Conservation (phyloP, 306 rosid species). For the Cicer pinnatifidum region DNA sequence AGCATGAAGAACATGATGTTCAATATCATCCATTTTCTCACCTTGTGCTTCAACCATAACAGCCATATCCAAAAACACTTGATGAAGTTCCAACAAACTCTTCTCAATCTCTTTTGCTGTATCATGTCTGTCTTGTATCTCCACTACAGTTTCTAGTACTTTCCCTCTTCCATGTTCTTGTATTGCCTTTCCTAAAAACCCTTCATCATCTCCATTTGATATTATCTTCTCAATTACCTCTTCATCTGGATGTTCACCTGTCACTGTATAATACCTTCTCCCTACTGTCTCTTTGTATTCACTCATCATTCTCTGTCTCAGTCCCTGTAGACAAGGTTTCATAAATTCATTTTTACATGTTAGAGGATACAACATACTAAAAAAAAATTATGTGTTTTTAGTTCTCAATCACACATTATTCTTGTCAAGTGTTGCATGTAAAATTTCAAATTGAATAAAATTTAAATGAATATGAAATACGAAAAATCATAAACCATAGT, state of each 20-base stretch:
- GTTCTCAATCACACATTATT: too few relatives aligned
- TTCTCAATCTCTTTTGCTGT: slow-evolving; percentile 79
- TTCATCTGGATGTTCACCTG: slow-evolving; percentile 75
- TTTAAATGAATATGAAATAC: too few relatives aligned
- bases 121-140: slow-evolving; percentile 81
- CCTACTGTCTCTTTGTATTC: slow-evolving; percentile 86
- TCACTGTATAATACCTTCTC: slow-evolving; percentile 74
- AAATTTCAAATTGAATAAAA: too few relatives aligned
- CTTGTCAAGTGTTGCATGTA: too few relatives aligned
- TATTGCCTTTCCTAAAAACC: slow-evolving; percentile 63
- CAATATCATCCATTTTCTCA: slow-evolving; percentile 89
- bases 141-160: slow-evolving; percentile 82
- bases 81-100: slow-evolving; percentile 82
- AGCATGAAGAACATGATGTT: slow-evolving; percentile 81
- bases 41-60: slow-evolving; percentile 97
- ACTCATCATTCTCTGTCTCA: slow-evolving; percentile 79
- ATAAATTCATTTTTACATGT: neutral
- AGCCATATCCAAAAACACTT: slow-evolving; percentile 88
- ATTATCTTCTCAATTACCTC: slow-evolving; percentile 86
- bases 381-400: neutral
- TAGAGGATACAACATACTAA: neutral
- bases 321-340: slow-evolving; percentile 37
- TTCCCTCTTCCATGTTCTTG: slow-evolving; percentile 79
- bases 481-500: too few relatives aligned
- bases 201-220: slow-evolving; percentile 62